These are phyloP conservation scores for Anastatica hierochuntica DNA, from an alignment of 345 rosid species.

Conservation along the genomic window DNA sequence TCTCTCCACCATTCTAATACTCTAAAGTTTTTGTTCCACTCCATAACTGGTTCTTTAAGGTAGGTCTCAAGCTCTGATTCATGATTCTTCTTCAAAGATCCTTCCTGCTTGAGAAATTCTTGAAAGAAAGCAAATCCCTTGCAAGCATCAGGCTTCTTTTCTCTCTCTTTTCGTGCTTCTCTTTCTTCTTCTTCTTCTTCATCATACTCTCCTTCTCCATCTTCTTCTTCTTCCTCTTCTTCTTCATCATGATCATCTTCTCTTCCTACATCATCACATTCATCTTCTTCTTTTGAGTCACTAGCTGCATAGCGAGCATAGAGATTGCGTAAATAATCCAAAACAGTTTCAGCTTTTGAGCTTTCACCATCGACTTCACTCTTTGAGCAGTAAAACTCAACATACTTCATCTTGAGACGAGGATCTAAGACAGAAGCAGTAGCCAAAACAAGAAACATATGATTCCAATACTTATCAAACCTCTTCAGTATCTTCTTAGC, in stretches of 20 bases:
- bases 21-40: slow-evolving; percentile 54
- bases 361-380: slow-evolving; percentile 54
- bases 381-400: slow-evolving; percentile 62
- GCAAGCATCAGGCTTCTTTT: slow-evolving; percentile 22
- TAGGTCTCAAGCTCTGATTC: slow-evolving; percentile 65
- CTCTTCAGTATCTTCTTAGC: slow-evolving; percentile 11
- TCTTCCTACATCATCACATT: too few relatives aligned
- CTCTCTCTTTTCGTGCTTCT: not conserved
- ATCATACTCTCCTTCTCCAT: slow-evolving; percentile 5
- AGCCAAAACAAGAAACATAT: slow-evolving; percentile 55
- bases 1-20: slow-evolving; percentile 75
- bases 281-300: slow-evolving; percentile 27
- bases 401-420: slow-evolving; percentile 67
- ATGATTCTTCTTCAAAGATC: slow-evolving; percentile 36
- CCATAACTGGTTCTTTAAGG: slow-evolving; percentile 67
- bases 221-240: not conserved
- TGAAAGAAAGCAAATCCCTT: slow-evolving; percentile 37
- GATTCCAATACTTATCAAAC: slow-evolving; percentile 62
- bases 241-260: not conserved
- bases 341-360: slow-evolving; percentile 43
- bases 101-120: slow-evolving; percentile 64
- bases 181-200: not conserved
- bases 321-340: slow-evolving; percentile 57
- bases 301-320: slow-evolving; percentile 39
- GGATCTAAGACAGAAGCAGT: slow-evolving; percentile 76